Conservation (phyloP, 306 rosid species). For the Oxytropis ochrocephala region DNA sequence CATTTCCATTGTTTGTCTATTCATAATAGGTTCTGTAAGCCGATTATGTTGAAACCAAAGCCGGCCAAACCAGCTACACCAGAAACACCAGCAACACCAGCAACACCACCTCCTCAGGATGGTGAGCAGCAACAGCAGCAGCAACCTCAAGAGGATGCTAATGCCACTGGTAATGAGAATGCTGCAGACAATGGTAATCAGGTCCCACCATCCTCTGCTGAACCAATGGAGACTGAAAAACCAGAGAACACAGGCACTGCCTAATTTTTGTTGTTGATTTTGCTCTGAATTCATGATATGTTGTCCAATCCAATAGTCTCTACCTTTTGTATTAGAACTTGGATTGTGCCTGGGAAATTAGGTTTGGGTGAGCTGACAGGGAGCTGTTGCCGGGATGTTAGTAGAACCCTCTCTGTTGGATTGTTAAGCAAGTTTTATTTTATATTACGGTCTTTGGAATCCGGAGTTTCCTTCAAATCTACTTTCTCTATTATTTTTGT, state of each 20-base stretch:
- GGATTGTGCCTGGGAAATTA: not conserved
- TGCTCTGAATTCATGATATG: constrained; percentile 16
- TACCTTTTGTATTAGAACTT: not conserved
- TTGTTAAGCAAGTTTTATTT: constrained; percentile 19
- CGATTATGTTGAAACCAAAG: constrained; percentile 76
- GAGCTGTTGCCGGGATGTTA: constrained; percentile 4
- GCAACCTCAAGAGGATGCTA: constrained; percentile 20
- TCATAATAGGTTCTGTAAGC: constrained; percentile 62
- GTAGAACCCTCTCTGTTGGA: constrained; percentile 10
- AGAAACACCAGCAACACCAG: constrained; percentile 51
- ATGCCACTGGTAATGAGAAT: constrained; percentile 20
- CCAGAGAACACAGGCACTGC: constrained; percentile 46
- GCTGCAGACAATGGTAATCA: constrained; percentile 36
- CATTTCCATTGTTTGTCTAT: not conserved
- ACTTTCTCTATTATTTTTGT: constrained; percentile 15
- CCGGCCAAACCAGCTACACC: constrained; percentile 70
- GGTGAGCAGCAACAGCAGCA: constrained; percentile 31
- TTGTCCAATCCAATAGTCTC: not conserved
- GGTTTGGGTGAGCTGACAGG: constrained; percentile 7
- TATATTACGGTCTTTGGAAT: constrained; percentile 24
- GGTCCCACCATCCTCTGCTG: constrained; percentile 40
- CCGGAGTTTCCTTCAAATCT: not conserved
- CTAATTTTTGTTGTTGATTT: constrained; percentile 21
- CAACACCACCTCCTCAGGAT: constrained; percentile 42
- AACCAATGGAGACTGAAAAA: constrained; percentile 85